Base-by-base conservation (phyloP, 2,329 filamentous ascomycete genomes). In the Fusarium chaquense region DNA sequence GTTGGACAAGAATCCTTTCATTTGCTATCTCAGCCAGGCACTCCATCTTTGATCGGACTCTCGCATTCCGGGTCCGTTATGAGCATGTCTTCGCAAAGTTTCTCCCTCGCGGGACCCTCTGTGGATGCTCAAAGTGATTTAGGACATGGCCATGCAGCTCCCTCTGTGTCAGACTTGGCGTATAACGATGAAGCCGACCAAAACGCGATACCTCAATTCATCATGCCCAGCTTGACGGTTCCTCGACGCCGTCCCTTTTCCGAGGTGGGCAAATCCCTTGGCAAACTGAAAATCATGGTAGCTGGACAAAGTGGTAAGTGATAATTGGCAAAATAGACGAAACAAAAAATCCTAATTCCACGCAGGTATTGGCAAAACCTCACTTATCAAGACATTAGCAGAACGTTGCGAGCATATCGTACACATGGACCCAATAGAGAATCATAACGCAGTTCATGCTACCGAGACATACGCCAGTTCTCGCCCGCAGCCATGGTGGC, bases 191-290 rank as follows among this genome's bases (percentile, higher is more conserved):
- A 47, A 52, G 67, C 73, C 45, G 56, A 75, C 24, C 60, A 73
- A 51, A 45, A 64, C 46, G 50, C 73, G 65, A 85, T 83, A 41
- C 91, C 91, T 26, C 94, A 98, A 79, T 86, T 99, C n/a, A 93
- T 99, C 64, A 99, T 99, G 96, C 96, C 96, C 7, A 97, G 94
- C 76, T 91, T 99, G 74, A 90, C 89, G 66, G 96, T 99, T 88
- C 95, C 96, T 5, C 92, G 89, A 65, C 89, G 96, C 51, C 87
- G 94, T 53, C 94, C 94, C 0, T 98, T 98, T 78, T 98, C 96
- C 0, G 89, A 92, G n/a, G 87, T 87, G 47, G 96, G 96, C 18
- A 95, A 91, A 81, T 86, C 86, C 35, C 87, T 98, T 78, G 95
- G 95, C 2, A 90, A 93, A 73, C 84, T 98, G 57, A 98, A 97